Evolutionary conservation across 1,139 yeast species (phyloP).

Genomic region (Wickerhamomyces sp.): DNA sequence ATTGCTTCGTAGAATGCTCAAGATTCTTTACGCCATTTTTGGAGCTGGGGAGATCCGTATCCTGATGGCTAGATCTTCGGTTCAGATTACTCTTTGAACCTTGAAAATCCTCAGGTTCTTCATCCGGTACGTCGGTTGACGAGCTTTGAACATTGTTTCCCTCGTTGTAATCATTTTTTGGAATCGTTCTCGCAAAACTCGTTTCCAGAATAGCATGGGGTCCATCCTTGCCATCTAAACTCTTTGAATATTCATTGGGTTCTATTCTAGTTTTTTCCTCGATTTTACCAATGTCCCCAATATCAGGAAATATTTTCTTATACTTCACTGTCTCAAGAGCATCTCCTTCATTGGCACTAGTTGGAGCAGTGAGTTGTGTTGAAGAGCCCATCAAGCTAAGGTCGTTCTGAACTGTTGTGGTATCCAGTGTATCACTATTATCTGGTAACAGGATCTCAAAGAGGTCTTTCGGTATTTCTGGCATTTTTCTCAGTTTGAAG

Average conservation of each 20-base stretch:
- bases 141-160: too few species aligned
- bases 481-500: too few species aligned
- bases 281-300: neutral
- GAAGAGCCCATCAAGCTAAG: constrained; percentile 3
- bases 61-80: too few species aligned
- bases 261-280: neutral
- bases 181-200: too few species aligned
- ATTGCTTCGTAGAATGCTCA: too few species aligned
- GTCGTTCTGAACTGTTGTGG: neutral
- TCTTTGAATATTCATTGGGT: neutral
- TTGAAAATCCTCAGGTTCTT: too few species aligned
- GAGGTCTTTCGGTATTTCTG: neutral
- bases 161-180: too few species aligned
- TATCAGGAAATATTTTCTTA: neutral
- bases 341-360: neutral
- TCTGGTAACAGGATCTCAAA: constrained; percentile 2
- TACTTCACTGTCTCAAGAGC: neutral
- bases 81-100: too few species aligned
- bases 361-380: neutral
- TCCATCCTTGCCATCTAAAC: neutral
- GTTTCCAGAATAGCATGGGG: too few species aligned
- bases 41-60: too few species aligned
- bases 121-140: too few species aligned
- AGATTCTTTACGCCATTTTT: too few species aligned
- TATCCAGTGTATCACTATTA: neutral